A percentile compares a stretch with the other conserved stretches of the same genome.
Conservation (phyloP, 306 rosid species). For the Inga oerstediana region DNA sequence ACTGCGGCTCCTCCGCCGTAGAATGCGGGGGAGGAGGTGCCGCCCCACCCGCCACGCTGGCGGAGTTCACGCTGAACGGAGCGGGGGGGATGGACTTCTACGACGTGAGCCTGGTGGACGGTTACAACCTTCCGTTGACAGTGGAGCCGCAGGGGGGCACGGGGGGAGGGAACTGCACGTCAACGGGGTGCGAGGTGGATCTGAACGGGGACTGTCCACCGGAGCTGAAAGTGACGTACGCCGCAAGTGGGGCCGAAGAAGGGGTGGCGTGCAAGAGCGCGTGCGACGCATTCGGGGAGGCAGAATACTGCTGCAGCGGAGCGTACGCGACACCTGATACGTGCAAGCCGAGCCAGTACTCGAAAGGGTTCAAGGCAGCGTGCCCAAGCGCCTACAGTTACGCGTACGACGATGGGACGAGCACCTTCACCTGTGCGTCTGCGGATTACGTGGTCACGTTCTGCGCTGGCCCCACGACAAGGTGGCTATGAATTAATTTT, state of each 20-base stretch:
- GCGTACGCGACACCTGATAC: slow-evolving; percentile 64
- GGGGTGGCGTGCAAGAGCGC: slow-evolving; percentile 91
- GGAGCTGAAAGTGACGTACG: slow-evolving; percentile 53
- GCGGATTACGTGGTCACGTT: slow-evolving; percentile 74
- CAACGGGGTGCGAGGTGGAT: slow-evolving; percentile 71
- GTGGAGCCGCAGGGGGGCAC: slow-evolving; percentile 61
- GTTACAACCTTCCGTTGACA: slow-evolving; percentile 75
- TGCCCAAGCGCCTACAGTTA: slow-evolving; percentile 91
- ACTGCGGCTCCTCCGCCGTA: slow-evolving; percentile 64
- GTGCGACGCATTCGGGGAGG: slow-evolving; percentile 84
- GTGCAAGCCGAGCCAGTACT: slow-evolving; percentile 75
- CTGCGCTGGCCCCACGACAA: slow-evolving; percentile 55
- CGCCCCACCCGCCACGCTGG: slow-evolving; percentile 66
- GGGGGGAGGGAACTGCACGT: slow-evolving; percentile 60
- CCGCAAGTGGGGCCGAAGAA: slow-evolving; percentile 19
- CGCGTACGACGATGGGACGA: slow-evolving; percentile 84
- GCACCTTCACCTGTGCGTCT: slow-evolving; percentile 86
- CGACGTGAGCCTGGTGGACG: slow-evolving; percentile 94
- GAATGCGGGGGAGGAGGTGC: slow-evolving; percentile 68
- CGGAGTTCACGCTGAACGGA: slow-evolving; percentile 76
- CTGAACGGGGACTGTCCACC: slow-evolving; percentile 69
- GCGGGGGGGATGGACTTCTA: slow-evolving; percentile 76
- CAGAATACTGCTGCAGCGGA: slow-evolving; percentile 83
- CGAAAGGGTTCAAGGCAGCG: slow-evolving; percentile 67
- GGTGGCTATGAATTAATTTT: slow-evolving; percentile 34